Conservation (phyloP, 78 protist genomes). For the Acrasis kona region DNA sequence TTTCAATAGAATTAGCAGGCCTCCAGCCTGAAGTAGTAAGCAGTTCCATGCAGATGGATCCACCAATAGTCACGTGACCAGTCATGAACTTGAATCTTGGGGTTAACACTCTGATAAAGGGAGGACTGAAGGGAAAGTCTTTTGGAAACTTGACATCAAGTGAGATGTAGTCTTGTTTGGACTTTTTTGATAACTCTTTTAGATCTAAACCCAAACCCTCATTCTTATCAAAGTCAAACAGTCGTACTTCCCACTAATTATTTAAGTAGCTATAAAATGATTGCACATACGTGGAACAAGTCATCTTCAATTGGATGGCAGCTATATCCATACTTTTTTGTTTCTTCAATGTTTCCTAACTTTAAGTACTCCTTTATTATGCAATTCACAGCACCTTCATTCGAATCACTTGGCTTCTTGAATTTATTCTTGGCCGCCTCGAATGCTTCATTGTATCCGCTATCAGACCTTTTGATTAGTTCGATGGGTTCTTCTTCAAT, state of each 20-base stretch:
- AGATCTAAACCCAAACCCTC: conserved; percentile 10
- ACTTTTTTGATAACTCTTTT: background rate
- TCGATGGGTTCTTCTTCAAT: no score
- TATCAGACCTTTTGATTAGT: no score
- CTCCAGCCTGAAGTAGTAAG: conserved; percentile 51
- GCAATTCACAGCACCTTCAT: no score
- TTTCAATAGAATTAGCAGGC: conserved; percentile 27
- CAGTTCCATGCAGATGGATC: conserved; percentile 44
- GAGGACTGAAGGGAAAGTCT: conserved; percentile 29
- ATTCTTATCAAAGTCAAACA: conserved; percentile 34
- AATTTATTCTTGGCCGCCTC: no score
- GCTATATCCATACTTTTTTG: no score
- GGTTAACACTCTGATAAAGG: conserved; percentile 38
- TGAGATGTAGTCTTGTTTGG: background rate
- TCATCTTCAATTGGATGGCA: no score
- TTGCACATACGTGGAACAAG: no score
- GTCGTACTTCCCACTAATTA: conserved; percentile 21
- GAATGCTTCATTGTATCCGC: no score
- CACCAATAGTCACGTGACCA: conserved; percentile 65
- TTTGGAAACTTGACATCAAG: conserved; percentile 6
- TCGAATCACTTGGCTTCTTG: no score
- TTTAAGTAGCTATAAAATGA: no score
- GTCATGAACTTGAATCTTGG: conserved; percentile 56
- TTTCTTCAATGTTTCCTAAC: no score
- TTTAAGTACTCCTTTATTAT: no score